These are phyloP conservation scores for Lichina pygmaea DNA, from an alignment of 495 filamentous ascomycete genomes.

Conservation along the genomic window DNA sequence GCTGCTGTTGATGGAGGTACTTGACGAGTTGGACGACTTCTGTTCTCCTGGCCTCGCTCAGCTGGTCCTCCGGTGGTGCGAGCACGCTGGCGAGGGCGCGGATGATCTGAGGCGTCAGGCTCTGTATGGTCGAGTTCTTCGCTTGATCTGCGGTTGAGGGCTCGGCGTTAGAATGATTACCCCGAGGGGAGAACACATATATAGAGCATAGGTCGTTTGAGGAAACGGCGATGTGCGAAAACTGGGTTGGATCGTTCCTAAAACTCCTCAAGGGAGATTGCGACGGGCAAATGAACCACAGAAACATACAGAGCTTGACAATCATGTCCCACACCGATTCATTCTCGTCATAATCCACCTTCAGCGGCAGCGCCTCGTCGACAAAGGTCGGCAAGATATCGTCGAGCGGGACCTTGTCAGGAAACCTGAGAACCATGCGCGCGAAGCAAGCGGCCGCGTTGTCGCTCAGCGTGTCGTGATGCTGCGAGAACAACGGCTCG, in stretches of 20 bases:
- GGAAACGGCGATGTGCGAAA: background rate
- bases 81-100: constrained; percentile 63
- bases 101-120: constrained; percentile 51
- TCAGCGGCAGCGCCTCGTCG: constrained; percentile 44
- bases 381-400: constrained; percentile 65
- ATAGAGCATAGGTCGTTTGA: too few species aligned
- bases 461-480: constrained; percentile 57
- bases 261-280: background rate
- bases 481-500: constrained; percentile 52
- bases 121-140: constrained; percentile 41
- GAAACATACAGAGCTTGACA: constrained; percentile 50
- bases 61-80: constrained; percentile 51
- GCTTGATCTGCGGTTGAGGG: constrained; percentile 27
- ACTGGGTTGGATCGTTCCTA: background rate
- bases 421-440: constrained; percentile 71
- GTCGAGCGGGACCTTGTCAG: constrained; percentile 46
- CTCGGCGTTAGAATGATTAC: constrained; percentile 5
- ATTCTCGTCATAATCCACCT: constrained; percentile 94
- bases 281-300: background rate
- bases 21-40: constrained; percentile 44
- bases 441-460: constrained; percentile 83
- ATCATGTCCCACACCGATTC: constrained; percentile 73
- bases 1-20: constrained; percentile 30
- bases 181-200: too few species aligned
- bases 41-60: constrained; percentile 50